Conservation (phyloP, 2,329 filamentous ascomycete genomes). For the Ramichloridium luteum region DNA sequence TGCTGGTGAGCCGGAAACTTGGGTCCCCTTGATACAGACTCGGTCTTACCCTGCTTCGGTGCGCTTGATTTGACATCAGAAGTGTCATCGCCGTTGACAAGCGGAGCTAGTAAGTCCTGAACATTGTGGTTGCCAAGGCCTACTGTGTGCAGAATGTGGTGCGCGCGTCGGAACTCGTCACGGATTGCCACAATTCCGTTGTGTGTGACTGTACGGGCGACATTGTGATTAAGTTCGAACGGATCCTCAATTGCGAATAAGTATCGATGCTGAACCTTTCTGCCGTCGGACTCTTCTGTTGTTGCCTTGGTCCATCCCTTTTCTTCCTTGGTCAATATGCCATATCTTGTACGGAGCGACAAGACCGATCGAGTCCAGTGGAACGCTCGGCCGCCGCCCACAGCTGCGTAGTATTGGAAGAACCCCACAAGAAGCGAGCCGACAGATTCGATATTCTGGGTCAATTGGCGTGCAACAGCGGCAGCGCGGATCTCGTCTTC, state of each 20-base stretch:
- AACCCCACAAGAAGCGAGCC: slow-evolving; percentile 68
- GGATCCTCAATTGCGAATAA: slow-evolving; percentile 87
- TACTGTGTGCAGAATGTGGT: slow-evolving; percentile 52
- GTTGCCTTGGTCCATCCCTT: slow-evolving; percentile 84
- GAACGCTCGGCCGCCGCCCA: slow-evolving; percentile 49
- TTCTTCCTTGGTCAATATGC: slow-evolving; percentile 57
- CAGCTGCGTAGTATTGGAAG: slow-evolving; percentile 67
- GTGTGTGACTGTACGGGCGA: slow-evolving; percentile 75
- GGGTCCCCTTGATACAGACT: too few relatives aligned
- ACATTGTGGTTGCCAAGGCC: slow-evolving; percentile 28
- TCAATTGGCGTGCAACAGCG: slow-evolving; percentile 47
- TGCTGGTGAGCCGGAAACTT: too few relatives aligned
- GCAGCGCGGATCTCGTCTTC: slow-evolving; percentile 55
- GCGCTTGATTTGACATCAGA: too few relatives aligned
- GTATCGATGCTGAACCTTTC: slow-evolving; percentile 64
- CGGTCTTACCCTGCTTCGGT: too few relatives aligned
- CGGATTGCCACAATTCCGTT: slow-evolving; percentile 69
- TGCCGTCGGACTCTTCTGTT: slow-evolving; percentile 45
- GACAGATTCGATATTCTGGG: slow-evolving; percentile 55
- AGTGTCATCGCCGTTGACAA: too few relatives aligned
- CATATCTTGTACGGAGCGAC: slow-evolving; percentile 58
- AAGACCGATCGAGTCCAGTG: slow-evolving; percentile 72
- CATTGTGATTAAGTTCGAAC: slow-evolving; percentile 78
- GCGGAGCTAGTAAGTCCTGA: slow-evolving; percentile 20
- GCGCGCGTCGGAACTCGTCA: slow-evolving; percentile 72